Base-by-base conservation (phyloP, 257 asterid species). In the Fraxinus anomala region DNA sequence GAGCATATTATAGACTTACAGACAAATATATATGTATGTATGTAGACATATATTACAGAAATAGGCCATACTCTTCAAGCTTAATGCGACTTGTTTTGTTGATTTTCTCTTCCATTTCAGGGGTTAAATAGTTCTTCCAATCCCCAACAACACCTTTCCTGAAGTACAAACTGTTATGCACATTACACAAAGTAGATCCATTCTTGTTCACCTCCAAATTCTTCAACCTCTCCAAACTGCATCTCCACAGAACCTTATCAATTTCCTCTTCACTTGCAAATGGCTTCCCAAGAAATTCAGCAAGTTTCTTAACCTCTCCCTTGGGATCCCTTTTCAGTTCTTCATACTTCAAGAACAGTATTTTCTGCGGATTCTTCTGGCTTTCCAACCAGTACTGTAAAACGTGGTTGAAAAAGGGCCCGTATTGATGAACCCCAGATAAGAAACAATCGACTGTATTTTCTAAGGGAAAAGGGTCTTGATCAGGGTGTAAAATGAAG, bases 131-230 rank as follows among this genome's bases (percentile, higher is more conserved):
- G 34, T 79, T 82, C 76, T 82, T 84, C 82, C 81, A 86, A 59
- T 82, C 87, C 40, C 90, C 92, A 36, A 84, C 89, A 21, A 81
- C 79, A 69, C 89, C 87, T 16, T 76, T 81, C 79, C 91, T 74
- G 16, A 85, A 87, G 68, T 63, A 87, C 0, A 68, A 9, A 54
- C 65, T 77, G 42, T 87, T 87, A 0, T 88, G 87, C 80, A 86
- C 83, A 33, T 83, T 76, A 16, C 17, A 11, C 75, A 82, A 12
- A 28, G 73, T 36, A 2, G 76, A 40, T 2, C 84, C 92, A 72
- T 61, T 70, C 73, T 74, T 84, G 54, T 88, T 88, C 75, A 86
- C 90, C 75, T 88, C 88, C 81, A 88, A 74, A 68, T 76, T 78
- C 68, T 76, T 86, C 0, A 88, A 77, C 75, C 89, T 88, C 28